Percentiles rank a stretch among this genome's conserved stretches.
phyloP scores from a whole-genome alignment of 2,329 filamentous ascomycete species.

The Leptoxyphium fumago region DNA sequence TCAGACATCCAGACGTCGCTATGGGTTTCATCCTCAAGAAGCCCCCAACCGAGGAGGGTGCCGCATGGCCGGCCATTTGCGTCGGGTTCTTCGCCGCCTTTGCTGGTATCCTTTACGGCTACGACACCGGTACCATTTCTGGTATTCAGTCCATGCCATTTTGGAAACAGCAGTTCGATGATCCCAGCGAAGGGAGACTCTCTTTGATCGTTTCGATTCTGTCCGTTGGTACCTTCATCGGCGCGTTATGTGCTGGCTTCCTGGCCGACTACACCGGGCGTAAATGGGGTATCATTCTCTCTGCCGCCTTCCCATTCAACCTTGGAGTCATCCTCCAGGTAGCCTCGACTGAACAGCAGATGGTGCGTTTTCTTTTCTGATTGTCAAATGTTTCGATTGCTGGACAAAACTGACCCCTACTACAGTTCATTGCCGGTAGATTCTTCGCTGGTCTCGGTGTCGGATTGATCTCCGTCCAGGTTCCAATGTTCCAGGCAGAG shows the following conservation, averaged over 20 bases:
- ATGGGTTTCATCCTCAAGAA: conserved; percentile 29
- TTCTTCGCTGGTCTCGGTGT: conserved; percentile 9
- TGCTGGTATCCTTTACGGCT: conserved; percentile 9
- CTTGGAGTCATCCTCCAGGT: conserved; percentile 9
- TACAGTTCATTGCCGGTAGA: conserved; percentile 7
- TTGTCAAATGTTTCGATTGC: conserved; percentile 30
- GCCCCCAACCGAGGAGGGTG: conserved; percentile 27
- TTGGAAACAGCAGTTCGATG: conserved; percentile 3
- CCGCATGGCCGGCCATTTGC: conserved; percentile 27
- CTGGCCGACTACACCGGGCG: conserved; percentile 58
- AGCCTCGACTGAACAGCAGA: conserved; percentile 5
- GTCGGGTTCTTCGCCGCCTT: conserved; percentile 21
- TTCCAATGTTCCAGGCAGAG: conserved; percentile 38
- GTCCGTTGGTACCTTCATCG: conserved; percentile 11
- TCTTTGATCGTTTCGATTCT: conserved; percentile 11
- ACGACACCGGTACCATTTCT: conserved; percentile 4
- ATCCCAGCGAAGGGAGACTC: conserved; percentile 2
- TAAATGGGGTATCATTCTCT: conserved; percentile 50
- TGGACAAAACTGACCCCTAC: conserved; percentile 14
- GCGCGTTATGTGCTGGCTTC: conserved; percentile 39
- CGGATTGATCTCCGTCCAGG: conserved; percentile 44
- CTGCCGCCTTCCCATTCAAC: conserved; percentile 38
- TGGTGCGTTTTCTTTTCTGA: conserved; percentile 19
- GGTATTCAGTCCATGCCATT: conserved; percentile 6
- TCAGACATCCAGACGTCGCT: conserved; percentile 1